phyloP scores from a whole-genome alignment of 495 filamentous ascomycete genomes.

The Parmelia sp. region DNA sequence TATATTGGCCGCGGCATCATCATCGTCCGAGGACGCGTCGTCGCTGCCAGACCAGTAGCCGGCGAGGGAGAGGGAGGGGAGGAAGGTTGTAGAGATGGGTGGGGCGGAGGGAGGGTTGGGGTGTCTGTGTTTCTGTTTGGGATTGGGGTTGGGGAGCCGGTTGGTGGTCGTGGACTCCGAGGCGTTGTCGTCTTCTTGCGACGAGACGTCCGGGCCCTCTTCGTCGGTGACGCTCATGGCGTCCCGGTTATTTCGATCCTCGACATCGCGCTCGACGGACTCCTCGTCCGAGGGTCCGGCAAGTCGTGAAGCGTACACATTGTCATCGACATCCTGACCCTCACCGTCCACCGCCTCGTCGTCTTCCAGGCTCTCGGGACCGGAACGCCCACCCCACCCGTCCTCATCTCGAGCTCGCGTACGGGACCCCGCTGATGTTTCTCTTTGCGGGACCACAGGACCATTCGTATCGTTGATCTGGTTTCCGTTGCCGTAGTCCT shows the following conservation, averaged over 20 bases:
- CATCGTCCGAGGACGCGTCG: constrained; percentile 38
- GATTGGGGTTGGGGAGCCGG: constrained; percentile 21
- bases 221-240: constrained; percentile 17
- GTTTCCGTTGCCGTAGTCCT: constrained; percentile 14
- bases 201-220: neutral
- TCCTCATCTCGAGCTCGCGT: neutral
- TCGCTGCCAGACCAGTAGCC: constrained; percentile 92
- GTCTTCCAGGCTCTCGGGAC: neutral
- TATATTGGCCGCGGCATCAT: neutral
- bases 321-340: constrained; percentile 40
- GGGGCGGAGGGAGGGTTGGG: constrained; percentile 15
- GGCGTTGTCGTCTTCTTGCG: neutral
- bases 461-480: neutral
- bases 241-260: constrained; percentile 21
- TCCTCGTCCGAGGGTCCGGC: constrained; percentile 46
- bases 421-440: neutral
- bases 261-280: constrained; percentile 41
- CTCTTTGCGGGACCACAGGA: neutral
- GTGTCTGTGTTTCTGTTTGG: constrained; percentile 24
- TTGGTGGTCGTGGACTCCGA: neutral
- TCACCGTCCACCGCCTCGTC: neutral
- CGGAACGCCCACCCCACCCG: constrained; percentile 3
- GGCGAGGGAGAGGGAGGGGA: constrained; percentile 76
- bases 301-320: constrained; percentile 48
- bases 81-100: constrained; percentile 64